phyloP scores from a whole-genome alignment of 2,329 filamentous ascomycete species.

The Trichophyton rubrum region DNA sequence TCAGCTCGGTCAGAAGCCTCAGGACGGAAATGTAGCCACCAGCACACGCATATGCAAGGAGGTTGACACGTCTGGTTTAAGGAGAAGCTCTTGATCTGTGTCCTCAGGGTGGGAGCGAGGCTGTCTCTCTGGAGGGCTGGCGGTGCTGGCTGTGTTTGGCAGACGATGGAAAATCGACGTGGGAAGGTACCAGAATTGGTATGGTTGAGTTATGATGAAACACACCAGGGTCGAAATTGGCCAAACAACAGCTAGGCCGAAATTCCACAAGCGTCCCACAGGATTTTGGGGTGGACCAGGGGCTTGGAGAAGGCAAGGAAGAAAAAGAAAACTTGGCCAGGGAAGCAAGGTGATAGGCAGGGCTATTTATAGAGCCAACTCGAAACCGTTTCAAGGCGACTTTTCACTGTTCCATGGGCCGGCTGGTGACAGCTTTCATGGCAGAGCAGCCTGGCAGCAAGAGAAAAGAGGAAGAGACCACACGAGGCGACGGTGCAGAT shows the following conservation, averaged over 20 bases:
- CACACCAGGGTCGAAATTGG: conserved; percentile 6
- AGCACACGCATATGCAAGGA: background rate
- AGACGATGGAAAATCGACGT: conserved; percentile 5
- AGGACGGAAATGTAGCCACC: background rate
- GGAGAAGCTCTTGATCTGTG: background rate
- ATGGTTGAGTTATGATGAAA: conserved; percentile 6
- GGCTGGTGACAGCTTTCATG: background rate
- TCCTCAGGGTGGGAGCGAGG: background rate
- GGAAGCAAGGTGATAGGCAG: background rate
- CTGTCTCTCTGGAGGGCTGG: background rate
- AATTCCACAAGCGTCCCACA: conserved; percentile 4
- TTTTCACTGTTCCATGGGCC: background rate
- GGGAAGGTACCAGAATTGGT: conserved; percentile 5
- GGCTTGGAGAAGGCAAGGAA: conserved; percentile 1
- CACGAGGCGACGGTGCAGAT: background rate
- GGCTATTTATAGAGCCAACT: conserved; percentile 6
- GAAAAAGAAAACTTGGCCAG: background rate
- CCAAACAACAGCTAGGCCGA: conserved; percentile 1
- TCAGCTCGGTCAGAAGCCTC: background rate
- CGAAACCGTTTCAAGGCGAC: conserved; percentile 5
- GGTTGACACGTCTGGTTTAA: background rate
- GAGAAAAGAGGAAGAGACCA: background rate
- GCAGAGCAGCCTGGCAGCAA: background rate
- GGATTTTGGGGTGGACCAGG: conserved; percentile 4
- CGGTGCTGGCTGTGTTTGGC: background rate